Percentiles rank a stretch among this genome's conserved stretches.
These are phyloP conservation scores for Cucumis cinereus DNA, from an alignment of 306 rosid genomes.

Conservation along the genomic window DNA sequence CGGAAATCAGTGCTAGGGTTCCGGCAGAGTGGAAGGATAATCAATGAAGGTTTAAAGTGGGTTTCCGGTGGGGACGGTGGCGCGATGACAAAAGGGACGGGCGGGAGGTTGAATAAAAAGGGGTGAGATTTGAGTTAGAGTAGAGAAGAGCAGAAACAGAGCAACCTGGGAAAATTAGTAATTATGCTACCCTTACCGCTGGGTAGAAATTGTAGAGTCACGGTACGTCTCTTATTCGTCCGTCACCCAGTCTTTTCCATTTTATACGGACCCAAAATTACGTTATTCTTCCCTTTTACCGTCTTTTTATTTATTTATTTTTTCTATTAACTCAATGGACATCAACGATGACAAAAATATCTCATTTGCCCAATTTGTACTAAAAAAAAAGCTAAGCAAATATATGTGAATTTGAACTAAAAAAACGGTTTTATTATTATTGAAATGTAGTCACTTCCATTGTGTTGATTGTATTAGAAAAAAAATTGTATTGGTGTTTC, in stretches of 20 bases:
- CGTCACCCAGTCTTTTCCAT: background rate
- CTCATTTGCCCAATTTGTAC: too few relatives aligned
- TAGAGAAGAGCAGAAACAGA: background rate
- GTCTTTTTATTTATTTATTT: too few relatives aligned
- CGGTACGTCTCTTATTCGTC: background rate
- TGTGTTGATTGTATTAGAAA: too few relatives aligned
- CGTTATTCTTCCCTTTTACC: background rate
- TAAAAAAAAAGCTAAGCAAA: too few relatives aligned
- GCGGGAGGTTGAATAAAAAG: background rate
- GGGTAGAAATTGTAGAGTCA: background rate
- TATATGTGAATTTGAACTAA: too few relatives aligned
- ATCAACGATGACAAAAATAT: too few relatives aligned
- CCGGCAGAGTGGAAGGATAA: background rate
- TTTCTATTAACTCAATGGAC: too few relatives aligned
- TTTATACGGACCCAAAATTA: background rate
- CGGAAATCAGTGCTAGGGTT: constrained; percentile 1
- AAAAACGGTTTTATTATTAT: background rate
- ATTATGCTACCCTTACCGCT: background rate
- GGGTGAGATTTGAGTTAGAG: background rate
- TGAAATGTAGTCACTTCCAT: background rate
- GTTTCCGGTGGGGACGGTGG: constrained; percentile 3
- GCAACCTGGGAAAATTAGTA: background rate
- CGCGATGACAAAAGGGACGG: background rate
- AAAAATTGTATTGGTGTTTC: too few relatives aligned
- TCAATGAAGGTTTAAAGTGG: background rate